Conservation (phyloP, 768 basidiomycete genomes). For the Suillus lakei region DNA sequence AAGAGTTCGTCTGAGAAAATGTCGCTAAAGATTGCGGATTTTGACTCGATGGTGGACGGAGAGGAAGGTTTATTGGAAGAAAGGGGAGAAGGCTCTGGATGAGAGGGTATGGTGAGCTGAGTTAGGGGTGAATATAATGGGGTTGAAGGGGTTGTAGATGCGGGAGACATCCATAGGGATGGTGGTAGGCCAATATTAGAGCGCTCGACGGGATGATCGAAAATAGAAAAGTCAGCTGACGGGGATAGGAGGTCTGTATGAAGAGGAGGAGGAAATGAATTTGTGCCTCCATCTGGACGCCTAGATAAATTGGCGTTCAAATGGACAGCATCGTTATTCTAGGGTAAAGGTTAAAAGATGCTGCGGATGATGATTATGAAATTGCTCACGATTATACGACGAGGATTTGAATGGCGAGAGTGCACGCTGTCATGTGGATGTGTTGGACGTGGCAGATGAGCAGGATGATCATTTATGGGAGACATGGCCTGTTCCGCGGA, state of each 20-base stretch:
- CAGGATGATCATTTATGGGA: slow-evolving; percentile 18
- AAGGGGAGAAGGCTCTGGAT: slow-evolving; percentile 39
- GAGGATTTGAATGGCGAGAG: slow-evolving; percentile 22
- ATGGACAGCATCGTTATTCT: slow-evolving; percentile 24
- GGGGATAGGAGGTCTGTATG: slow-evolving; percentile 27
- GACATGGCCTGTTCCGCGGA: slow-evolving; percentile 30
- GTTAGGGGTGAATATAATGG: slow-evolving; percentile 45
- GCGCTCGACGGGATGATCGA: slow-evolving; percentile 48
- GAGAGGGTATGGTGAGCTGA: slow-evolving; percentile 40
- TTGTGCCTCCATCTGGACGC: slow-evolving; percentile 16
- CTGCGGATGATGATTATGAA: too few relatives aligned
- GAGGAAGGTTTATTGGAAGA: slow-evolving; percentile 41
- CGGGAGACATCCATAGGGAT: slow-evolving; percentile 85
- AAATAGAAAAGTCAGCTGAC: slow-evolving; percentile 28
- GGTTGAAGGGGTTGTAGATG: slow-evolving; percentile 51
- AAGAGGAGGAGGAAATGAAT: slow-evolving; percentile 13
- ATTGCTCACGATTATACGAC: slow-evolving; percentile 23
- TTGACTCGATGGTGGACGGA: slow-evolving; percentile 53
- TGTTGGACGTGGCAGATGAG: slow-evolving; percentile 8
- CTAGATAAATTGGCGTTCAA: slow-evolving; percentile 19
- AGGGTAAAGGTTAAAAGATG: too few relatives aligned
- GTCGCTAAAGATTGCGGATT: slow-evolving; percentile 68
- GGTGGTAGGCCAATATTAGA: slow-evolving; percentile 64
- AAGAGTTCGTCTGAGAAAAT: slow-evolving; percentile 77
- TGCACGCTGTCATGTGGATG: slow-evolving; percentile 14